Conservation (phyloP, 1,139 yeast species). For the Arxiozyma heterogenica region DNA sequence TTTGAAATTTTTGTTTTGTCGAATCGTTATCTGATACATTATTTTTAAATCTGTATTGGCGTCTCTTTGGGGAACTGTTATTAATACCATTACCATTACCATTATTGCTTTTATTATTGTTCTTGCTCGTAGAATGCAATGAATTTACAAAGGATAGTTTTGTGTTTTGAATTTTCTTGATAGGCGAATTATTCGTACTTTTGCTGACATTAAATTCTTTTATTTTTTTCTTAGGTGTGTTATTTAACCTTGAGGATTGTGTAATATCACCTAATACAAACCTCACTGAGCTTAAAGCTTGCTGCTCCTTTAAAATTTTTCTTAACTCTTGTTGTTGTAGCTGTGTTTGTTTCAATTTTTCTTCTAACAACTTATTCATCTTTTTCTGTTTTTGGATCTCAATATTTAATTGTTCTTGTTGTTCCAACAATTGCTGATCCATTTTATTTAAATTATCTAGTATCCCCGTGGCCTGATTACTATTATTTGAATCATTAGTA, state of each 20-base stretch:
- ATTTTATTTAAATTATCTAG: neutral
- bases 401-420: conserved; percentile 12
- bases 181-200: conserved; percentile 5
- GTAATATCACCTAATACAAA: conserved; percentile 5
- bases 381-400: conserved; percentile 15
- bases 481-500: neutral
- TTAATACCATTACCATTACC: neutral
- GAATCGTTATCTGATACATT: neutral
- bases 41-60: conserved; percentile 1
- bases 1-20: neutral
- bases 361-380: conserved; percentile 10
- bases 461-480: neutral
- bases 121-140: neutral
- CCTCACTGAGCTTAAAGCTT: conserved; percentile 1
- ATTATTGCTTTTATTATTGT: too few relatives aligned
- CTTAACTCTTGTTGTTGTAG: conserved; percentile 14
- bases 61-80: conserved; percentile 9
- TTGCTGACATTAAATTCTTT: conserved; percentile 4
- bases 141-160: conserved; percentile 6
- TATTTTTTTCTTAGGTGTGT: conserved; percentile 17
- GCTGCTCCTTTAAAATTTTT: conserved; percentile 6
- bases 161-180: conserved; percentile 3
- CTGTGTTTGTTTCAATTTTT: conserved; percentile 12
- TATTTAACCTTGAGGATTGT: conserved; percentile 4
- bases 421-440: conserved; percentile 9